Conservation (phyloP, 495 filamentous ascomycete species). For the Podospora tetraspora region DNA sequence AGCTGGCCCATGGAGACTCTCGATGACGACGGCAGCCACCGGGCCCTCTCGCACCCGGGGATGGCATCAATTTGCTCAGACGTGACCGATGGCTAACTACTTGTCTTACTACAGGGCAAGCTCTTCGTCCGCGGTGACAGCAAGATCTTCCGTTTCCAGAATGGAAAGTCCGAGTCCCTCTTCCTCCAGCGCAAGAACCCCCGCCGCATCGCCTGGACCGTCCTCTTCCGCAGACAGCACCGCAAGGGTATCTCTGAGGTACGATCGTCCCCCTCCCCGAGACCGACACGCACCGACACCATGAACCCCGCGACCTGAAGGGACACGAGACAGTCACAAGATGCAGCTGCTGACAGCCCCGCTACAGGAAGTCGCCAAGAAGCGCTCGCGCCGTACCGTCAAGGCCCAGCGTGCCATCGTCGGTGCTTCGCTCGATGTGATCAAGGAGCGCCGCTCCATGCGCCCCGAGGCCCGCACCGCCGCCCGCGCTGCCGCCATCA, state of each 20-base stretch:
- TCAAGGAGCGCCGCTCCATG: slow-evolving; percentile 94
- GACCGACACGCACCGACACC: background rate
- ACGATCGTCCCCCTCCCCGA: slow-evolving; percentile 34
- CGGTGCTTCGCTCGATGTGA: slow-evolving; percentile 96
- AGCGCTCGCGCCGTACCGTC: slow-evolving; percentile 95
- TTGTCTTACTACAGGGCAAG: slow-evolving; percentile 65
- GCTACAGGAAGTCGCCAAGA: slow-evolving; percentile 95
- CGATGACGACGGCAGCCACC: slow-evolving; percentile 9
- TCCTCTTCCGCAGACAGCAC: slow-evolving; percentile 95
- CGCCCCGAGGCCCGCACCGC: slow-evolving; percentile 93
- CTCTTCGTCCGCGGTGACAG: slow-evolving; percentile 98
- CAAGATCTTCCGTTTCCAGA: slow-evolving; percentile 99
- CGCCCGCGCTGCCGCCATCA: slow-evolving; percentile 85
- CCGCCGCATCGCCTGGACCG: slow-evolving; percentile 96
- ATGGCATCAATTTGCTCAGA: background rate
- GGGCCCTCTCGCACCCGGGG: background rate
- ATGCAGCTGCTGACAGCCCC: slow-evolving; percentile 39
- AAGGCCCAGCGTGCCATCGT: slow-evolving; percentile 99
- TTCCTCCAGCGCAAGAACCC: slow-evolving; percentile 99
- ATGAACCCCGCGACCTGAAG: background rate
- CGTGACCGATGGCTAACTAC: slow-evolving; percentile 25
- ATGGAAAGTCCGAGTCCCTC: slow-evolving; percentile 98
- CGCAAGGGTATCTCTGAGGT: slow-evolving; percentile 99
- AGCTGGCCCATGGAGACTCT: background rate
- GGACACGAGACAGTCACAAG: background rate